These are phyloP conservation scores for Beta macrorhiza DNA, from an alignment of 179 eudicot genomes.

Conservation along the genomic window DNA sequence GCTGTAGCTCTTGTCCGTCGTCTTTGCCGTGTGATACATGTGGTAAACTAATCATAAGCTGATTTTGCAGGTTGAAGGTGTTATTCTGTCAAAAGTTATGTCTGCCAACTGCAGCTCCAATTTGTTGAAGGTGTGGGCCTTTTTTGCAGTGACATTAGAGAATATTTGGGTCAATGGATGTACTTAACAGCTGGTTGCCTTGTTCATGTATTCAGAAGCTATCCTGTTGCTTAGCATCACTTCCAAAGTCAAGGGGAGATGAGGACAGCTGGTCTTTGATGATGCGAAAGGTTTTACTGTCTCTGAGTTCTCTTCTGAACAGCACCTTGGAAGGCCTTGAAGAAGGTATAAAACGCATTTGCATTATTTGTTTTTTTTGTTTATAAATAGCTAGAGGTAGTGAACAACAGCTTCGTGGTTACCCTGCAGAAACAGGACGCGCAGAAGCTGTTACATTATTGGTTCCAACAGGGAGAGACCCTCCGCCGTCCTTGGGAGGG, in stretches of 20 bases:
- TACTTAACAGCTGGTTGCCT: neutral
- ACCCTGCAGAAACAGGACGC: slow-evolving; percentile 52
- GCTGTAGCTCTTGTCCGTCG: neutral
- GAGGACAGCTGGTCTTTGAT: slow-evolving; percentile 81
- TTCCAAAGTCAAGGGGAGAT: slow-evolving; percentile 87
- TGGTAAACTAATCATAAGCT: slow-evolving; percentile 26
- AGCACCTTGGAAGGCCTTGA: slow-evolving; percentile 84
- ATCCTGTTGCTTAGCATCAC: slow-evolving; percentile 67
- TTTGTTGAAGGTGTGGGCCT: slow-evolving; percentile 52
- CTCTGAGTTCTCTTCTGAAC: slow-evolving; percentile 53
- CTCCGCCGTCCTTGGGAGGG: slow-evolving; percentile 71
- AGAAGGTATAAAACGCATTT: slow-evolving; percentile 52
- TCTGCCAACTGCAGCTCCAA: slow-evolving; percentile 53
- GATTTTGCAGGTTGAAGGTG: slow-evolving; percentile 72
- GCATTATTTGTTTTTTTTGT: too few species aligned
- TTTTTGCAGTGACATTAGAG: slow-evolving; percentile 8
- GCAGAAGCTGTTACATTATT: slow-evolving; percentile 46
- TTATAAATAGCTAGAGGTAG: neutral
- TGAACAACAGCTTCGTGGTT: slow-evolving; percentile 15
- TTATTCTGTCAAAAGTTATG: slow-evolving; percentile 63
- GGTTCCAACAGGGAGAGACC: slow-evolving; percentile 70
- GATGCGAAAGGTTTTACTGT: slow-evolving; percentile 73
- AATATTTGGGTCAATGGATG: neutral
- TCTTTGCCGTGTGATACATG: neutral
- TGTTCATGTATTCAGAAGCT: slow-evolving; percentile 57